These are phyloP conservation scores for Lepiota venenata DNA, from an alignment of 768 basidiomycete species.

Conservation along the genomic window DNA sequence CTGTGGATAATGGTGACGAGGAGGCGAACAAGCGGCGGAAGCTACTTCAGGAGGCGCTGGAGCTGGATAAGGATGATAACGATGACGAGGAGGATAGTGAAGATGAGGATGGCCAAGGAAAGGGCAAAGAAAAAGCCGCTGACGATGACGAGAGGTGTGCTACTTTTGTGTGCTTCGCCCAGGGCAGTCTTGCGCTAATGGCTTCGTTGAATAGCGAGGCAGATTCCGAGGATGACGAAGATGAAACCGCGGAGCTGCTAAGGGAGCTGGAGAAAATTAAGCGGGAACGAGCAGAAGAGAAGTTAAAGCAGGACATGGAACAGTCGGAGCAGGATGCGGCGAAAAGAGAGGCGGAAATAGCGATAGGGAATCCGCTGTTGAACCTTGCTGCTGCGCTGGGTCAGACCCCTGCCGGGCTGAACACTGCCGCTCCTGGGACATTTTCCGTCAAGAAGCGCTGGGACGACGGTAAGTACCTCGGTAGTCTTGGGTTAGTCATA, in stretches of 20 bases:
- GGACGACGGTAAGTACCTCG: conserved; percentile 75
- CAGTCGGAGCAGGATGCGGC: conserved; percentile 58
- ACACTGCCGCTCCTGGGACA: conserved; percentile 73
- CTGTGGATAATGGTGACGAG: conserved; percentile 32
- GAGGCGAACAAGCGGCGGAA: conserved; percentile 83
- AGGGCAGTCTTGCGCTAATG: background rate
- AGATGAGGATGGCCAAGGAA: conserved; percentile 27
- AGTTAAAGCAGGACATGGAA: conserved; percentile 76
- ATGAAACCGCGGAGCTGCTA: conserved; percentile 90
- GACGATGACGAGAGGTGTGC: conserved; percentile 51
- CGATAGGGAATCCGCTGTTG: conserved; percentile 82
- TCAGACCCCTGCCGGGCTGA: conserved; percentile 62
- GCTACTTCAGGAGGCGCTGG: conserved; percentile 80
- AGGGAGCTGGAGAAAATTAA: conserved; percentile 99
- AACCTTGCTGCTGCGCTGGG: conserved; percentile 92
- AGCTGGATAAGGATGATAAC: conserved; percentile 88
- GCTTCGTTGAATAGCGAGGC: conserved; percentile 36
- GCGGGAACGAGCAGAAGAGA: conserved; percentile 92
- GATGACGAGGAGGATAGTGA: conserved; percentile 50
- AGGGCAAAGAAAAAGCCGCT: conserved; percentile 31
- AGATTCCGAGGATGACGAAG: conserved; percentile 69
- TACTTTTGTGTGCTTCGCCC: background rate
- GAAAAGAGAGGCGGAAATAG: conserved; percentile 77
- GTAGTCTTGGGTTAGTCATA: background rate
- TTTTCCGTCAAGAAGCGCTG: conserved; percentile 92